Evolutionary conservation across 371 early-diverging fungal genomes (phyloP), one percentile per base, ranked within the genome.

Genomic region (Umbelopsis sp.): DNA sequence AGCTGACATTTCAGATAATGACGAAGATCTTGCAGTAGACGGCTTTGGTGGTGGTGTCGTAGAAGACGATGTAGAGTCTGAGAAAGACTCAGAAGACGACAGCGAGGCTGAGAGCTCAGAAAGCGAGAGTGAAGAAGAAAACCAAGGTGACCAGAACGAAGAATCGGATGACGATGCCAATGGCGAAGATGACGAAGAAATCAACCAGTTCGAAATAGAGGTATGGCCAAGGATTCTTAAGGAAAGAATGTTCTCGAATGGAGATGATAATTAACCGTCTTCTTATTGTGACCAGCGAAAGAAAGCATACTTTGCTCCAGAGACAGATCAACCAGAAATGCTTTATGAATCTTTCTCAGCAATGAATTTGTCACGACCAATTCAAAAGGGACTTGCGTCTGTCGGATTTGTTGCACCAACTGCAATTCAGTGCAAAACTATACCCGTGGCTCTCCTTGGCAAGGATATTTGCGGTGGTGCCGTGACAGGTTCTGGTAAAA

Each of bases 401-500:
- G 87, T 98, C 57, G 96, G 96, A 14, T 99, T 94, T 79, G 82
- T 90, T 16, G 91, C 92, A 69, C 99, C 99, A 0, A 99, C 99
- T 4, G 90, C 91, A 16, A 99, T 99, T 77, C 99, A 99, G 86
- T 87, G 93, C 20, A 89, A 91, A 63, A 91, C 99, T 16, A 97
- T 99, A 78, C 99, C 99, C 2, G 77, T 99, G 53, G 98, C 97
- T 2, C 86, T 99, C 50, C 88, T 94, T 73, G 99, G 99, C 72
- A 94, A 96, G 74, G 99, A 99, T 81, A 96, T 99, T 72, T 99
- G 99, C 76, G 99, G 99, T 80, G 96, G 99, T 73, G 99, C 99
- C 14, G 95, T 95, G 24, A 99, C 99, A 1, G 99, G 99, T 67
- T 98, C 99, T 32, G 99, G 99, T 75, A 99, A 99, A 83, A 99